Percentiles rank a stretch among this genome's conserved stretches.
phyloP scores from a whole-genome alignment of 2,329 filamentous ascomycete species.

The Hypocrella siamensis region DNA sequence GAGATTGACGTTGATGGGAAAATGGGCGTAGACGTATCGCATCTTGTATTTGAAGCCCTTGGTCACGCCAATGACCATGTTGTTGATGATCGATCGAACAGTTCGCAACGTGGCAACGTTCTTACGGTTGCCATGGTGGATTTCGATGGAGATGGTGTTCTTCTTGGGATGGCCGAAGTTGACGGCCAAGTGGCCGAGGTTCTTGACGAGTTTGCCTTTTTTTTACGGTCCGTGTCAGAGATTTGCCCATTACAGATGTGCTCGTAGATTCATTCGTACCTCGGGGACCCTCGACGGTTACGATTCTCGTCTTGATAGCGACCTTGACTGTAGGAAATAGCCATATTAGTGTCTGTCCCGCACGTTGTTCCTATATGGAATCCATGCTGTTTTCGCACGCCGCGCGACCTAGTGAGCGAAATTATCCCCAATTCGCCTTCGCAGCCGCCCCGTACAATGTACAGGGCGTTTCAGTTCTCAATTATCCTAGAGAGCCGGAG shows the following conservation, averaged over 20 bases:
- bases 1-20: conserved; percentile 99
- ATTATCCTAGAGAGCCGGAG: no score
- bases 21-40: conserved; percentile 99
- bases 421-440: no score
- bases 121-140: conserved; percentile 98
- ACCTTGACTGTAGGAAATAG: conserved; percentile 63
- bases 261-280: no score
- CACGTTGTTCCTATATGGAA: no score
- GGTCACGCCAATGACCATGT: conserved; percentile 95
- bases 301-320: conserved; percentile 87
- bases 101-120: conserved; percentile 95
- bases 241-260: no score
- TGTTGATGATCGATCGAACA: conserved; percentile 96
- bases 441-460: no score
- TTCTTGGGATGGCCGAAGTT: conserved; percentile 82
- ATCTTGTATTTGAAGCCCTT: conserved; percentile 99
- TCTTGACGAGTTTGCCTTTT: conserved; percentile 95
- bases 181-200: conserved; percentile 91
- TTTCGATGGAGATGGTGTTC: conserved; percentile 85
- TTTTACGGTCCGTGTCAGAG: no score
- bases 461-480: no score
- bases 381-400: no score
- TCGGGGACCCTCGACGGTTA: conserved; percentile 94
- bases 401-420: no score
- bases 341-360: no score